Base-by-base conservation (phyloP, 2,329 filamentous ascomycete genomes). In the Pleurostoma richardsiae region DNA sequence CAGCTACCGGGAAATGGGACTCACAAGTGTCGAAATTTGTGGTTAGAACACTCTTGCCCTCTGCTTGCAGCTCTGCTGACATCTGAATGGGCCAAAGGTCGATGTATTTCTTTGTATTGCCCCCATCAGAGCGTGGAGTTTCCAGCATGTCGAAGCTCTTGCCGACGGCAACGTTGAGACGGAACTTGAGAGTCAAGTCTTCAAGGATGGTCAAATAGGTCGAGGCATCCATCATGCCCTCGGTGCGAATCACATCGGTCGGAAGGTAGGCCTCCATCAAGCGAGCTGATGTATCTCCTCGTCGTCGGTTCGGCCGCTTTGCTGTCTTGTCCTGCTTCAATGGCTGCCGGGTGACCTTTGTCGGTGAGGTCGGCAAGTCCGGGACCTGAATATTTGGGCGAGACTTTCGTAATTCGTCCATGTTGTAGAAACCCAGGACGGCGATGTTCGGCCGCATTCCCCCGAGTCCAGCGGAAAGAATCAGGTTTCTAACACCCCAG, bases 71-170 rank as follows among this genome's bases (percentile, higher is more conserved):
- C 56, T 92, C 88, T 1, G 89, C 89, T 5, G 89, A 92, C 88
- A 95, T 95, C 54, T 95, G 90, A 45, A 95, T 94, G 0, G 90
- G 90, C 90, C 90, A 95, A 4, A 95, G 69, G 58, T 95, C 90
- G 51, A 95, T 88, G 58, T 85, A 92, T 57, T 83, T 88, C 60
- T 92, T 92, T 4, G 70, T 72, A 45, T 84, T 80, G 19, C 62
- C 59, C 4, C 74, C 76, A 38, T 81, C 72, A 1, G 73, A 63
- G 26, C 79, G 73, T 1, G 90, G 90, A 0, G 89, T 79, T 58
- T 94, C 86, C 2, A 95, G 70, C 2, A 80, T 68, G 44, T 89
- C 82, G 53, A 95, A 95, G 0, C 88, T 89, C 59, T 88, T 89
- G 0, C 86, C 90, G 38, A 95, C 77, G 2, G 88, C 90, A 29